Percentiles rank a stretch among this genome's conserved stretches.
These are phyloP conservation scores for Knoxdaviesia capensis DNA, from an alignment of 2,329 filamentous ascomycete species.

Conservation along the genomic window DNA sequence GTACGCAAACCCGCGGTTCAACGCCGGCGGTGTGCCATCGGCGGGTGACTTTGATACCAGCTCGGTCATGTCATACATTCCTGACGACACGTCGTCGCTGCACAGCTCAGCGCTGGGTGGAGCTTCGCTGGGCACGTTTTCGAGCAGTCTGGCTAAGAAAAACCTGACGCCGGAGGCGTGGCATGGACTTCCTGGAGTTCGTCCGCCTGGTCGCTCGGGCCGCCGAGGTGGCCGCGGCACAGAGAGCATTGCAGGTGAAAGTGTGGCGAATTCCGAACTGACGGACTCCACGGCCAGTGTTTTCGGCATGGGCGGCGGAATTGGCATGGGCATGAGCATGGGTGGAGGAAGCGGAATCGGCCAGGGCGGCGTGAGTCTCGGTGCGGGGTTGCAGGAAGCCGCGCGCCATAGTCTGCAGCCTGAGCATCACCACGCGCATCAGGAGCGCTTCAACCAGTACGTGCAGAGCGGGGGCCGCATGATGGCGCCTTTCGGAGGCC, in stretches of 20 bases:
- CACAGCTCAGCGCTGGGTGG: constrained; percentile 82
- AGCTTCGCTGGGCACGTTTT: constrained; percentile 36
- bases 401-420: constrained; percentile 34
- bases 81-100: constrained; percentile 90
- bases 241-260: constrained; percentile 77
- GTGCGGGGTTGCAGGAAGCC: constrained; percentile 54
- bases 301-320: constrained; percentile 23
- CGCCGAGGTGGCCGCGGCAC: constrained; percentile 47
- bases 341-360: constrained; percentile 51
- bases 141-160: too few species aligned
- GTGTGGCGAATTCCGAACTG: constrained; percentile 74
- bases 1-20: constrained; percentile 8
- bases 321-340: constrained; percentile 51
- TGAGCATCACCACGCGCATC: constrained; percentile 10
- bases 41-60: constrained; percentile 50
- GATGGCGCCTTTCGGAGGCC: constrained; percentile 19
- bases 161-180: constrained; percentile 63
- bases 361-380: constrained; percentile 41
- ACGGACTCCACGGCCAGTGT: constrained; percentile 69
- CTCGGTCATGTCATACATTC: constrained; percentile 87
- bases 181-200: constrained; percentile 58
- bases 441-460: constrained; percentile 80
- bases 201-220: constrained; percentile 36
- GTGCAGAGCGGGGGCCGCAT: constrained; percentile 67
- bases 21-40: constrained; percentile 3